A percentile compares a stretch with the other conserved stretches of the same genome.
phyloP scores from a whole-genome alignment of 352 stramenopile species.

The Pythium aphanidermatum region DNA sequence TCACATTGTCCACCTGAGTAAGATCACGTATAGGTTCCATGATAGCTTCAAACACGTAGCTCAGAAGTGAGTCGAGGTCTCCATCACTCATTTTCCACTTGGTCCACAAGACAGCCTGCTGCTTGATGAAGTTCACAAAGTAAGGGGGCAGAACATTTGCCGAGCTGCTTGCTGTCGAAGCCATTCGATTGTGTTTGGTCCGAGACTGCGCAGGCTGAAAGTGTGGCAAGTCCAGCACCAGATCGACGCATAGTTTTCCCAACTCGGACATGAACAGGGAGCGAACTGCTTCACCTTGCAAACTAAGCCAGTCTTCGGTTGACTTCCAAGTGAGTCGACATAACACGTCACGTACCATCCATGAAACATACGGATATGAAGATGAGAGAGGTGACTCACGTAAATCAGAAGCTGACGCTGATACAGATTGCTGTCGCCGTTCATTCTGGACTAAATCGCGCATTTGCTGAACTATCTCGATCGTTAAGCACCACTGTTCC shows the following conservation, averaged over 20 bases:
- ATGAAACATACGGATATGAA: conserved; percentile 79
- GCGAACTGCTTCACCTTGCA: conserved; percentile 45
- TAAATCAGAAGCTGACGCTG: conserved; percentile 20
- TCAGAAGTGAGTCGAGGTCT: conserved; percentile 53
- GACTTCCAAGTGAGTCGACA: conserved; percentile 77
- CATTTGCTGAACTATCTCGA: conserved; percentile 84
- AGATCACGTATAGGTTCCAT: conserved; percentile 40
- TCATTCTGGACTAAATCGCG: conserved; percentile 61
- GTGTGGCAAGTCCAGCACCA: conserved; percentile 71
- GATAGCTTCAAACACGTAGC: conserved; percentile 48
- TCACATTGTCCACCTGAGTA: background rate
- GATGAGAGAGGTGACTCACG: conserved; percentile 29
- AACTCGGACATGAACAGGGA: conserved; percentile 71
- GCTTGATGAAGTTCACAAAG: conserved; percentile 85
- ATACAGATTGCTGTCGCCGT: conserved; percentile 34
- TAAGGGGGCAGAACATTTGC: conserved; percentile 73
- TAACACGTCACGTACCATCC: conserved; percentile 75
- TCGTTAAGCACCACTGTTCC: conserved; percentile 78
- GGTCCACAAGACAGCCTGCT: conserved; percentile 57
- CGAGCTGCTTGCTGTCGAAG: conserved; percentile 28
- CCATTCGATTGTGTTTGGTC: conserved; percentile 24
- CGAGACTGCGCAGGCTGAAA: conserved; percentile 38
- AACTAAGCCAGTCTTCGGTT: conserved; percentile 59
- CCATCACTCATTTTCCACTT: conserved; percentile 66
- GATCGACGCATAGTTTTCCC: conserved; percentile 65